Evolutionary conservation across 2,329 filamentous ascomycete species (phyloP), one percentile per base, ranked within the genome.

Genomic region (Colletotrichum trifolii): DNA sequence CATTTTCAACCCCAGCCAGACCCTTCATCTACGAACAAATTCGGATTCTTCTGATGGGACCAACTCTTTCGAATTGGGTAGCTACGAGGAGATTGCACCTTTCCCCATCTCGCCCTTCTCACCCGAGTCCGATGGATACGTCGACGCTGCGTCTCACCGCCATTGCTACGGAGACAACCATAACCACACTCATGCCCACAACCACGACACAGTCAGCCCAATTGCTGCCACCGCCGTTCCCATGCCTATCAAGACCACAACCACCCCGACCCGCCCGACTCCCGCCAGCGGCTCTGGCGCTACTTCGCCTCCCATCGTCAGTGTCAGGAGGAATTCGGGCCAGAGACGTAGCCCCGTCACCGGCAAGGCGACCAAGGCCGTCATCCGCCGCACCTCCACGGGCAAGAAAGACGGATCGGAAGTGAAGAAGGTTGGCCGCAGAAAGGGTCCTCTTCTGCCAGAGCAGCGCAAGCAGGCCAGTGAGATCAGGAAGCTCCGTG

Each of bases 391-490:
- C 78, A 90, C 82, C 68, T 92, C 85, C 66, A 87, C 86, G 66
- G 89, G 88, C 72, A 96, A 95, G 83, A 94, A 91, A 79, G 93
- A 96, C 70, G 87, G 87, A 11, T 85, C 85, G 9, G 81, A 82
- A 43, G 95, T 97, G 85, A 98, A 97, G 87, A 94, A 94, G 78
- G 92, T 97, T 66, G 95, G 95, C 53, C 90, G 93, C 74, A 89
- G 95, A 80, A 92, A 92, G 77, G 95, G 95, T 40, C 95, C 95
- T 64, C 87, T 98, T 71, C 86, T 94, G 73, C 94, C 94, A 10
- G 95, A 98, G 78, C 95, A 97, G 83, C 88, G 95, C 71, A 96
- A 97, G 81, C 95, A 97, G 79, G 95, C 95, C 34, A 96, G 94
- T 73, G 95, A 98, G 80, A 98, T 98, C 76, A 89, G 95, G 77